Evolutionary conservation across 345 rosid genomes (phyloP).

Genomic region (Reutealis trisperma): DNA sequence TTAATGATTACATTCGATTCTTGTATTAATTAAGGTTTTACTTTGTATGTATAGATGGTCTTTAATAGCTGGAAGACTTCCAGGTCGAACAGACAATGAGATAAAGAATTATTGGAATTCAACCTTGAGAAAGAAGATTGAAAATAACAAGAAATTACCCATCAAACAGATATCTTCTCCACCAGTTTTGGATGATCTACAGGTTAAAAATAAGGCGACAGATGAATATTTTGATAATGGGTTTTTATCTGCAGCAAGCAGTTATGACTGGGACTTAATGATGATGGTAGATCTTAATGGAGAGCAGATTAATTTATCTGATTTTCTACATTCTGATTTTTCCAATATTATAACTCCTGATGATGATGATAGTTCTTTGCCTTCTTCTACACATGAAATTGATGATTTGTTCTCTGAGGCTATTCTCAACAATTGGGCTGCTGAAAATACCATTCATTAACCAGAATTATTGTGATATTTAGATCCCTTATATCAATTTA

Average conservation of each 20-base stretch:
- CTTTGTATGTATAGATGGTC: slow-evolving; percentile 11
- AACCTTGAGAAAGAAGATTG: slow-evolving; percentile 9
- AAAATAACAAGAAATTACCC: not conserved
- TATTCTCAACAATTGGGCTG: slow-evolving; percentile 18
- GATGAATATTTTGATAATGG: not conserved
- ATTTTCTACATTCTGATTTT: not conserved
- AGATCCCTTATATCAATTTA: too few relatives aligned
- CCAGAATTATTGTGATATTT: too few relatives aligned
- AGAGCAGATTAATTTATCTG: slow-evolving; percentile 1
- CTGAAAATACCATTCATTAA: too few relatives aligned
- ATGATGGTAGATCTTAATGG: not conserved
- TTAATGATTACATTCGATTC: too few relatives aligned
- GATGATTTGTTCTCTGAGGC: slow-evolving; percentile 22
- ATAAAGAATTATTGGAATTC: slow-evolving; percentile 39
- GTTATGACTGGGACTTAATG: not conserved
- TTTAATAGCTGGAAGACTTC: slow-evolving; percentile 46
- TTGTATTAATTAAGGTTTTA: not conserved
- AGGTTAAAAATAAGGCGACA: not conserved
- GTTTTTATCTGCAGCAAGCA: not conserved
- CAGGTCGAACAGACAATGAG: slow-evolving; percentile 46
- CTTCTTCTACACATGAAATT: not conserved
- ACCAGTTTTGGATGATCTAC: too few relatives aligned
- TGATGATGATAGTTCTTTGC: too few relatives aligned
- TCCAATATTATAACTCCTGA: not conserved
- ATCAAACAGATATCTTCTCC: too few relatives aligned